These are phyloP conservation scores for Zygoascus flipseniorum DNA, from an alignment of 805 yeast species.

Conservation along the genomic window DNA sequence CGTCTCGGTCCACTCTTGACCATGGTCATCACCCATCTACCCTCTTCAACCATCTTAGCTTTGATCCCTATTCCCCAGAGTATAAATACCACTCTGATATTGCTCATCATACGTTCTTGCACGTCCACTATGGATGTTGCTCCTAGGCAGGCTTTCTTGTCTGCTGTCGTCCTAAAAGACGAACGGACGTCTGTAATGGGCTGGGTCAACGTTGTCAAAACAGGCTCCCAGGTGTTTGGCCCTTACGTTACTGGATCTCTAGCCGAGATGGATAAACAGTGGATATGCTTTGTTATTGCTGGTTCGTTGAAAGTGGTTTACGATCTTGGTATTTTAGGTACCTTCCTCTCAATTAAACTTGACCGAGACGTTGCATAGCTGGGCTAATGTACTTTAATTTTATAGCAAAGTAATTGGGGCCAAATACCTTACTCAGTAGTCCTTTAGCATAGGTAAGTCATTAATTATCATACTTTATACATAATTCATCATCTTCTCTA, in stretches of 20 bases:
- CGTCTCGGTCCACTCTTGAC: conserved; percentile 69
- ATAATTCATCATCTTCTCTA: conserved; percentile 13
- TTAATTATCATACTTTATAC: conserved; percentile 4
- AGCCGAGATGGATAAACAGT: conserved; percentile 36
- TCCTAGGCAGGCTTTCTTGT: conserved; percentile 73
- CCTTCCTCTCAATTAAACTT: not conserved
- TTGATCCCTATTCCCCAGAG: conserved; percentile 41
- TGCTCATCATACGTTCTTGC: conserved; percentile 49
- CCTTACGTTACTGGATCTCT: conserved; percentile 71
- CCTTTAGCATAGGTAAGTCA: too few relatives aligned
- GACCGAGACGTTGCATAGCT: not conserved
- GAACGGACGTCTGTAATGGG: conserved; percentile 79
- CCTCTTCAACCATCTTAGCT: conserved; percentile 57
- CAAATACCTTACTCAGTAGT: too few relatives aligned
- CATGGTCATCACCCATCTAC: conserved; percentile 64
- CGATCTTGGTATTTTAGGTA: conserved; percentile 25
- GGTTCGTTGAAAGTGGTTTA: conserved; percentile 28
- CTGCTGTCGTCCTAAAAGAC: conserved; percentile 51
- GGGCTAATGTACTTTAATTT: not conserved
- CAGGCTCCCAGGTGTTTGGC: conserved; percentile 71
- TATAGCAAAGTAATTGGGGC: too few relatives aligned
- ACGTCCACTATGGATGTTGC: conserved; percentile 81
- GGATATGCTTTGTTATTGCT: conserved; percentile 28
- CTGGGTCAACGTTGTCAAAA: conserved; percentile 74
- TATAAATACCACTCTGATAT: conserved; percentile 37